Conservation (phyloP, 202 grass and related monocot species). For the Dendrocalamus latiflorus region DNA sequence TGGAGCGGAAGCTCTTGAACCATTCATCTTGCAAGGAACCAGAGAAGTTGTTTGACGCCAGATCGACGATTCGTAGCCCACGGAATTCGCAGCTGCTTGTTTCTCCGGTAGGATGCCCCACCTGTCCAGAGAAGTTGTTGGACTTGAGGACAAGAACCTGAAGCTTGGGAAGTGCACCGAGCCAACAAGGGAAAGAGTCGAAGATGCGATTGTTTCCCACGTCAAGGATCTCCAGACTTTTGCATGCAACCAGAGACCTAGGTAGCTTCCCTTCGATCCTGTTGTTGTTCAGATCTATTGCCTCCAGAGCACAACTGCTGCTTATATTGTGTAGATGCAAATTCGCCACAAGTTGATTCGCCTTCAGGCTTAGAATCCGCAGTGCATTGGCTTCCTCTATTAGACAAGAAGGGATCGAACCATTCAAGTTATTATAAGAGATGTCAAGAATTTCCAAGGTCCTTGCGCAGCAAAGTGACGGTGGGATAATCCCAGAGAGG, state of each 20-base stretch:
- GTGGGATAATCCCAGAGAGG: constrained; percentile 29
- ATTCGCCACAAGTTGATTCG: no score
- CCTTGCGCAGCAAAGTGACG: constrained; percentile 42
- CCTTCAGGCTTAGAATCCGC: constrained; percentile 29
- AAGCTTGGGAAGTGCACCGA: no score
- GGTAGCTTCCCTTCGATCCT: no score
- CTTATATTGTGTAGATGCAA: constrained; percentile 19
- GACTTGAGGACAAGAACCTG: no score
- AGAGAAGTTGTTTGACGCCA: constrained; percentile 37
- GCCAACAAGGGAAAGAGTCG: no score
- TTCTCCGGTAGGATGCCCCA: background rate
- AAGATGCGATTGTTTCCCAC: no score
- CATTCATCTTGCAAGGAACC: constrained; percentile 14
- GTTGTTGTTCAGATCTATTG: no score
- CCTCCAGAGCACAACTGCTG: background rate
- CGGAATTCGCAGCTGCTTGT: background rate
- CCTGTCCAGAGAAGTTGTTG: no score
- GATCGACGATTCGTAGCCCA: constrained; percentile 25
- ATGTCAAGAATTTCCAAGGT: constrained; percentile 47
- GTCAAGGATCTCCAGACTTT: no score
- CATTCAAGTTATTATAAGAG: constrained; percentile 35
- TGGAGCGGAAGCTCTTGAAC: constrained; percentile 15
- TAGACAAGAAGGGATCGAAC: background rate
- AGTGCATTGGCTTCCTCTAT: constrained; percentile 3
- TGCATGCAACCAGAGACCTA: no score